phyloP scores from a whole-genome alignment of 208 protist species.

The Giardia muris region DNA sequence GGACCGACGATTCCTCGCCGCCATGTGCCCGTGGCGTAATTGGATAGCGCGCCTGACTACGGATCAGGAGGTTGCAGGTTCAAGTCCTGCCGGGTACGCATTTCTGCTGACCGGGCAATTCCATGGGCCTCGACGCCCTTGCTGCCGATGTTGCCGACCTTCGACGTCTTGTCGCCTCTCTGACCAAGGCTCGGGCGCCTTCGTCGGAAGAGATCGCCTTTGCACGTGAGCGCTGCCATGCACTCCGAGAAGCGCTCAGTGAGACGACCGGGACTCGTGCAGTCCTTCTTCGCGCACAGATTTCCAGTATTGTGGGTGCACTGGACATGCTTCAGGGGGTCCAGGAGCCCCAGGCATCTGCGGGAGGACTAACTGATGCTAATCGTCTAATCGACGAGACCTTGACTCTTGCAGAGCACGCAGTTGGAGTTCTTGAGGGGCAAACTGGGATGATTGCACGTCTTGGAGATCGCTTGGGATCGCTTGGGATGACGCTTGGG shows the following conservation, averaged over 20 bases:
- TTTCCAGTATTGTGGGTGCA: background rate
- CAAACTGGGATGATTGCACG: background rate
- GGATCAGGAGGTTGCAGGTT: constrained; percentile 46
- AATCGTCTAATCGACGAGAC: background rate
- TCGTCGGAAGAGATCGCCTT: too few species aligned
- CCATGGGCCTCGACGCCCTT: too few species aligned
- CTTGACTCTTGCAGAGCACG: background rate
- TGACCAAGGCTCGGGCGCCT: too few species aligned
- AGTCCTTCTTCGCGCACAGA: background rate
- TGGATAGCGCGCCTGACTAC: constrained; percentile 47
- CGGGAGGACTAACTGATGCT: background rate
- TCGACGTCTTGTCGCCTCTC: too few species aligned
- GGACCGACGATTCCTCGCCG: too few species aligned
- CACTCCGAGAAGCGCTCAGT: too few species aligned
- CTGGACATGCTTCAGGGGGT: too few species aligned
- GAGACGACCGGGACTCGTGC: background rate
- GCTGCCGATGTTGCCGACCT: too few species aligned
- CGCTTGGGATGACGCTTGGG: background rate
- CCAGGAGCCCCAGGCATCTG: background rate
- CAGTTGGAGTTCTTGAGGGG: background rate
- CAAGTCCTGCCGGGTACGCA: constrained; percentile 36
- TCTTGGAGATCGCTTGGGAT: background rate
- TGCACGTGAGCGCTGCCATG: too few species aligned
- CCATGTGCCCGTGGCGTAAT: constrained; percentile 40
- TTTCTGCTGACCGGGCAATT: constrained; percentile 12